Base-by-base conservation (phyloP, 805 yeast genomes). In the Starmera amethionina region DNA sequence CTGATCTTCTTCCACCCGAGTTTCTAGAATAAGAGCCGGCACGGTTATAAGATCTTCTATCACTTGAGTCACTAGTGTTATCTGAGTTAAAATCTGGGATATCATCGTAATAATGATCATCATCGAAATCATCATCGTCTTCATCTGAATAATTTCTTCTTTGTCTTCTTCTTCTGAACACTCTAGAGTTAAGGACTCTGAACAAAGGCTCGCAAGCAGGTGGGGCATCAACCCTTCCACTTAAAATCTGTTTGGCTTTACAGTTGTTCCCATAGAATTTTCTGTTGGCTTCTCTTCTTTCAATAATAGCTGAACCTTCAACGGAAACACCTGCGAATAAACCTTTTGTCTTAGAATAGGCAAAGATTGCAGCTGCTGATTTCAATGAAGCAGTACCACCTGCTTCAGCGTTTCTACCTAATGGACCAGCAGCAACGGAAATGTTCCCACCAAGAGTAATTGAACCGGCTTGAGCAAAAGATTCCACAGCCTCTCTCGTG, bases 381-480 rank as follows among this genome's bases (percentile, higher is more conserved):
- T 81, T 82, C 42, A 87, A 62, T 4, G 96, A 86, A 1, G 97
- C 97, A 25, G 94, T 75, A 16, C 96, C 97, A 14, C 94, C 95
- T 37, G 95, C 97, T 63, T 90, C 98, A 4, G 97, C 98, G 52
- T 85, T 88, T 64, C 98, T 78, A 41, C 98, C 98, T 48, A 93
- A 66, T 1, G 97, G 97, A 34, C 98, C 98, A 1, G 97, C 97
- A 12, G 98, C 96, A 30, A 90, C 81, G 15, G 96, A 87, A 25
- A 90, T 73, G 55, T 90, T 90, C 47, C 97, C 96, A 52, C 98
- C 98, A 38, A 90, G 70, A 2, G 97, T 93, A 44, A 90, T 78
- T 14, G 96, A 85, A 4, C 98, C 98, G 48, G 82, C 75, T 59
- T 88, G 96, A 12, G 97, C 87, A 63, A 90, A 90, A 10, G 96